phyloP scores from a whole-genome alignment of 495 filamentous ascomycete genomes.

The Tirmania nivea region DNA sequence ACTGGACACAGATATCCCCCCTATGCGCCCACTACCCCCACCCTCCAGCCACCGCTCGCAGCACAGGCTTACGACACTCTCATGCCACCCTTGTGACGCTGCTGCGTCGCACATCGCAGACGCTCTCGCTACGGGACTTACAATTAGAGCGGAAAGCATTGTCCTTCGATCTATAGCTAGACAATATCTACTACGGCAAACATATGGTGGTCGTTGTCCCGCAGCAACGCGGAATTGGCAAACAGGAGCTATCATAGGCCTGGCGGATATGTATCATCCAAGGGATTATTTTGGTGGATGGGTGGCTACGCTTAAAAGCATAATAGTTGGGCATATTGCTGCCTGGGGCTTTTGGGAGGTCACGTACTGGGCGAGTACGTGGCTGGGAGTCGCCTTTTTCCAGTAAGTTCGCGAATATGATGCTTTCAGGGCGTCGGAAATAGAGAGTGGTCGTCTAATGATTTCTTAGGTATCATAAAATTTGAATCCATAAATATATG shows the following conservation, averaged over 20 bases:
- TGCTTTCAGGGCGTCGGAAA: too few relatives aligned
- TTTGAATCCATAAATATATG: too few relatives aligned
- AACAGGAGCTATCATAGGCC: not conserved
- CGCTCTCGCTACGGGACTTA: slow-evolving; percentile 13
- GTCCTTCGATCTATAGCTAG: not conserved
- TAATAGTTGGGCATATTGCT: not conserved
- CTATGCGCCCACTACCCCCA: not conserved
- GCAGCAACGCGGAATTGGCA: not conserved
- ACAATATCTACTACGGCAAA: slow-evolving; percentile 8
- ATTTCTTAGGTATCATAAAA: too few relatives aligned
- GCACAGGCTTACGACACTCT: slow-evolving; percentile 12
- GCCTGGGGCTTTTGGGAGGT: not conserved
- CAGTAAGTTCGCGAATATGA: not conserved
- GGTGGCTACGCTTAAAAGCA: not conserved
- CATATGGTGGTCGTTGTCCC: not conserved
- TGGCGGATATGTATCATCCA: not conserved
- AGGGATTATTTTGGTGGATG: not conserved
- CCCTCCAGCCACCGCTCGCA: not conserved
- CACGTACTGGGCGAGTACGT: slow-evolving; percentile 13
- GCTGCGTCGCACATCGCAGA: slow-evolving; percentile 13
- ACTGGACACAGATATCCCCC: too few relatives aligned
- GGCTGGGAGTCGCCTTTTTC: slow-evolving; percentile 7
- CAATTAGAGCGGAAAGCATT: slow-evolving; percentile 10
- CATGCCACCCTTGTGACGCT: slow-evolving; percentile 14
- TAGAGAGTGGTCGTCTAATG: too few relatives aligned